Evolutionary conservation across 139 green algal species (phyloP).

Genomic region (Penium margaritaceum): DNA sequence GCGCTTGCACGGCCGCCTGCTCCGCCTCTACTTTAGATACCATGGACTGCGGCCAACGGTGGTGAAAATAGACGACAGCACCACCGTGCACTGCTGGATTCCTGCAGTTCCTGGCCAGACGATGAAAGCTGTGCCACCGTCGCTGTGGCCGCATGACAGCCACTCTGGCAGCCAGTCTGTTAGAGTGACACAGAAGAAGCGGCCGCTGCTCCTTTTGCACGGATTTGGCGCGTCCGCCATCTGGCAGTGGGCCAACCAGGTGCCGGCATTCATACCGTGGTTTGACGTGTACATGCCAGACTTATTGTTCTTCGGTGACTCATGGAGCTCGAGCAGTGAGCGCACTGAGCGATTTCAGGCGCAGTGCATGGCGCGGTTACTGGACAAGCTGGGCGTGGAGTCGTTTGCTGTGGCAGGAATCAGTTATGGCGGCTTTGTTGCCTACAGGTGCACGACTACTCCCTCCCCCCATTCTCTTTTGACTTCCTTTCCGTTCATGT

Average conservation of each 20-base stretch:
- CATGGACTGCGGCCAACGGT: neutral
- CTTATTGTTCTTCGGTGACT: slow-evolving; percentile 29
- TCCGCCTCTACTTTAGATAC: slow-evolving; percentile 2
- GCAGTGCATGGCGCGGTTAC: slow-evolving; percentile 8
- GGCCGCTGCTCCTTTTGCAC: slow-evolving; percentile 26
- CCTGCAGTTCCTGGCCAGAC: neutral
- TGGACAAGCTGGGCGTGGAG: slow-evolving; percentile 9
- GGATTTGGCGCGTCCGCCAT: slow-evolving; percentile 26
- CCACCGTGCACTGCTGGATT: neutral
- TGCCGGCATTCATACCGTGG: neutral
- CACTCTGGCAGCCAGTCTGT: too few species aligned
- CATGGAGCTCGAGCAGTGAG: neutral
- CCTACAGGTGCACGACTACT: slow-evolving; percentile 1
- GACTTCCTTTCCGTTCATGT: too few species aligned
- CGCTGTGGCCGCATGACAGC: neutral
- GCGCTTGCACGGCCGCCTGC: neutral
- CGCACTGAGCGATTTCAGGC: slow-evolving; percentile 31
- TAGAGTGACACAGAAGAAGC: neutral
- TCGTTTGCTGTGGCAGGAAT: slow-evolving; percentile 27
- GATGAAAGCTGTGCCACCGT: neutral
- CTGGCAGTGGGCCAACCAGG: slow-evolving; percentile 25
- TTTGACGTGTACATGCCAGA: slow-evolving; percentile 38
- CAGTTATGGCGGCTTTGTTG: slow-evolving; percentile 33
- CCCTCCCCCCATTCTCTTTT: too few species aligned
- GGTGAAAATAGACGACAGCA: slow-evolving; percentile 1